Conservation (phyloP, 768 basidiomycete genomes). For the Pleurotus djamor region DNA sequence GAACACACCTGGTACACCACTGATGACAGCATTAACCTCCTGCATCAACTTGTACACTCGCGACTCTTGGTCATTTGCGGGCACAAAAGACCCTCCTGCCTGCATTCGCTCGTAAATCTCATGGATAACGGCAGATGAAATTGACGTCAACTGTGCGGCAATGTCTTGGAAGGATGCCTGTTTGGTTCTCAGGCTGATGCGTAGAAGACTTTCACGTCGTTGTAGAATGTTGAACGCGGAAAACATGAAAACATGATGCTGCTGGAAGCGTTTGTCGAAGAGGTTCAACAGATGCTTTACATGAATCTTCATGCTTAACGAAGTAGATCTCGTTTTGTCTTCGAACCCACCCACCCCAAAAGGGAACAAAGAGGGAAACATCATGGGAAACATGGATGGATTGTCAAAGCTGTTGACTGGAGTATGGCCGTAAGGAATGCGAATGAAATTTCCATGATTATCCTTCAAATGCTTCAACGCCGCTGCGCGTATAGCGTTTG, state of each 20-base stretch:
- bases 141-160: conserved; percentile 17
- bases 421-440: conserved; percentile 24
- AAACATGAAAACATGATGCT: conserved; percentile 40
- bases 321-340: conserved; percentile 14
- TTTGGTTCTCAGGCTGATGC: conserved; percentile 27
- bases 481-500: conserved; percentile 25
- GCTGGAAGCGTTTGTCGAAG: conserved; percentile 27
- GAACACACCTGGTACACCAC: too few relatives aligned
- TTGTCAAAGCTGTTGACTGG: conserved; percentile 35
- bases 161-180: conserved; percentile 18
- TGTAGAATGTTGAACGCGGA: conserved; percentile 39
- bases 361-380: conserved; percentile 41
- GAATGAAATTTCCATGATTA: conserved; percentile 19
- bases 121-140: conserved; percentile 20
- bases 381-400: conserved; percentile 30
- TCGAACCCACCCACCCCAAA: conserved; percentile 42
- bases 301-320: conserved; percentile 28
- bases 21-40: conserved; percentile 12
- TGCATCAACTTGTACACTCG: conserved; percentile 18
- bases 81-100: conserved; percentile 13
- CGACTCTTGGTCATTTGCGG: conserved; percentile 22
- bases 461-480: conserved; percentile 29
- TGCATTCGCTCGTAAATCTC: conserved; percentile 18
- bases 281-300: conserved; percentile 28
- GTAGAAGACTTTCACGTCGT: conserved; percentile 22